Evolutionary conservation across 805 yeast genomes (phyloP).

Genomic region (Candida coquimbonensis): DNA sequence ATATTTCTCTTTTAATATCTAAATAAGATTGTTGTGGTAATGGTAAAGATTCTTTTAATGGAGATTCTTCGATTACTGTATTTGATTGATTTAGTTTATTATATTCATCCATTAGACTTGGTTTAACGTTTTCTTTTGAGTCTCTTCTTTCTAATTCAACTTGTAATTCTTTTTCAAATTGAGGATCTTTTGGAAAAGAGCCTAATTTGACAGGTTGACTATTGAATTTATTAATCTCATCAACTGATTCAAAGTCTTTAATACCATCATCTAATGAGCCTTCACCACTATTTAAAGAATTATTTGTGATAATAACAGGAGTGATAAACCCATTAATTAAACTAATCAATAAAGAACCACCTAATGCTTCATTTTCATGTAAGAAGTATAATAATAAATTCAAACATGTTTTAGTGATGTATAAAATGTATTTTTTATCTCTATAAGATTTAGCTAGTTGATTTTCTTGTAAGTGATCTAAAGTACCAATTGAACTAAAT

Average conservation of each 20-base stretch:
- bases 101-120: conserved; percentile 57
- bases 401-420: conserved; percentile 76
- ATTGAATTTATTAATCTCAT: conserved; percentile 55
- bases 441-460: conserved; percentile 72
- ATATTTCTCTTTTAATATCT: conserved; percentile 74
- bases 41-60: conserved; percentile 70
- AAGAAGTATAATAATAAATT: conserved; percentile 78
- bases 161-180: conserved; percentile 75
- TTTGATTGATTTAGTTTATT: conserved; percentile 42
- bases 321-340: conserved; percentile 79
- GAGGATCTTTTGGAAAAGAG: conserved; percentile 78
- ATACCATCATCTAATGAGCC: conserved; percentile 35
- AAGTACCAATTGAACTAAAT: conserved; percentile 66
- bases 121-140: conserved; percentile 40
- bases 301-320: conserved; percentile 28
- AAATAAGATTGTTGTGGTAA: conserved; percentile 75
- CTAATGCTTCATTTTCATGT: conserved; percentile 87
- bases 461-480: conserved; percentile 79
- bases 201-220: conserved; percentile 75
- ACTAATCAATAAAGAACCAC: conserved; percentile 83
- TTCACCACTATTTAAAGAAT: conserved; percentile 18
- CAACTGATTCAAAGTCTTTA: conserved; percentile 23
- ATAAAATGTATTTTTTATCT: conserved; percentile 63
- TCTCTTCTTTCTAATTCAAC: conserved; percentile 78
- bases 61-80: conserved; percentile 41